Percentiles rank a stretch among this genome's conserved stretches.
Evolutionary conservation across 2,329 filamentous ascomycete genomes (phyloP).

Genomic region (Nemania sp.): DNA sequence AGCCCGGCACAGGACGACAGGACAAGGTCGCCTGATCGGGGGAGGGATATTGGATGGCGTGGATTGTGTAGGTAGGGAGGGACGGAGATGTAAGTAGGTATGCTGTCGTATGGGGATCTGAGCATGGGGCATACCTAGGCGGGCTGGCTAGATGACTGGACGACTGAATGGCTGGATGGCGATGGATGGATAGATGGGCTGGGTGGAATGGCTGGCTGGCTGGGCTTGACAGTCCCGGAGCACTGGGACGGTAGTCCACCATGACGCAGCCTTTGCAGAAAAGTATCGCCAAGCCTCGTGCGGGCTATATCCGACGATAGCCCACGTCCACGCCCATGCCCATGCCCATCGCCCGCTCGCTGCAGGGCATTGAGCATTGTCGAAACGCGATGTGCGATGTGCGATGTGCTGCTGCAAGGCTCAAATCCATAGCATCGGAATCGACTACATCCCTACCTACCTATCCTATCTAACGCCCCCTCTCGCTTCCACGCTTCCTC

Average conservation of each 20-base stretch:
- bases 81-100: no score
- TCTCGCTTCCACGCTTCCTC: neutral
- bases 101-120: no score
- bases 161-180: no score
- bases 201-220: neutral
- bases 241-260: constrained; percentile 43
- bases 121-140: no score
- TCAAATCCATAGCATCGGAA: constrained; percentile 36
- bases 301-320: constrained; percentile 41
- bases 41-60: constrained; percentile 6
- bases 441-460: neutral
- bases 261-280: constrained; percentile 50
- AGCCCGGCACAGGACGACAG: constrained; percentile 36
- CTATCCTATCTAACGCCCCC: constrained; percentile 12
- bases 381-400: constrained; percentile 22
- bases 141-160: no score
- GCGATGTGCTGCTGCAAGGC: constrained; percentile 33
- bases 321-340: no score
- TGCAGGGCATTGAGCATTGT: constrained; percentile 34
- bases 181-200: no score
- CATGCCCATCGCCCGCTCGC: no score
- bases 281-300: constrained; percentile 47
- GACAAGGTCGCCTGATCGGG: constrained; percentile 44
- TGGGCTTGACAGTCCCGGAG: constrained; percentile 45
- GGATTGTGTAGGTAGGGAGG: no score